Conservation (phyloP, 2,329 filamentous ascomycete species). For the Sphaerulina populicola region DNA sequence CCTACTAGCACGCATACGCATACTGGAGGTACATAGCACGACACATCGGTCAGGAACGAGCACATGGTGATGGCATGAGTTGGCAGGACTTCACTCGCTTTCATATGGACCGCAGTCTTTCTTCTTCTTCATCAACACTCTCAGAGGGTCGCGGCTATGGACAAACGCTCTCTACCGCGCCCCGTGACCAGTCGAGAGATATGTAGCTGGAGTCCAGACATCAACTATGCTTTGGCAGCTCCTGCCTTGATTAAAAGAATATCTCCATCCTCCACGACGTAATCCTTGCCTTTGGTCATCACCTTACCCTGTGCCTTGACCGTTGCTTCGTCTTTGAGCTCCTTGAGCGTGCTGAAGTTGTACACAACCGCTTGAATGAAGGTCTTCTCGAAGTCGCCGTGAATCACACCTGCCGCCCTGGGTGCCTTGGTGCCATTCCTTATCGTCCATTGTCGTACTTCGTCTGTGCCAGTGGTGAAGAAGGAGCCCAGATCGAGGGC, state of each 20-base stretch:
- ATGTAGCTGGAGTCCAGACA: neutral
- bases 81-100: neutral
- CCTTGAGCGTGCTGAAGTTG: constrained; percentile 73
- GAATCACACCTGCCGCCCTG: constrained; percentile 93
- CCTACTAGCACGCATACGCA: no score
- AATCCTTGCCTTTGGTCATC: constrained; percentile 98
- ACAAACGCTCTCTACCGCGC: neutral
- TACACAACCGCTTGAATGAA: constrained; percentile 96
- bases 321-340: constrained; percentile 77
- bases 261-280: constrained; percentile 77
- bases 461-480: constrained; percentile 92
- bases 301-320: constrained; percentile 93
- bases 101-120: constrained; percentile 10
- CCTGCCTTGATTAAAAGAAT: constrained; percentile 83
- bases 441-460: constrained; percentile 98
- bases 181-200: no score
- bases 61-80: neutral
- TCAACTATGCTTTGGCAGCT: constrained; percentile 55
- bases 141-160: neutral
- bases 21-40: no score
- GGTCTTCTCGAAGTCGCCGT: constrained; percentile 98
- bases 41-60: no score
- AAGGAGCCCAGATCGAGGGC: constrained; percentile 83
- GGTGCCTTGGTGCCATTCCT: constrained; percentile 95
- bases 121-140: constrained; percentile 8